Conservation (phyloP, 306 rosid genomes). For the Lagenaria siceraria region DNA sequence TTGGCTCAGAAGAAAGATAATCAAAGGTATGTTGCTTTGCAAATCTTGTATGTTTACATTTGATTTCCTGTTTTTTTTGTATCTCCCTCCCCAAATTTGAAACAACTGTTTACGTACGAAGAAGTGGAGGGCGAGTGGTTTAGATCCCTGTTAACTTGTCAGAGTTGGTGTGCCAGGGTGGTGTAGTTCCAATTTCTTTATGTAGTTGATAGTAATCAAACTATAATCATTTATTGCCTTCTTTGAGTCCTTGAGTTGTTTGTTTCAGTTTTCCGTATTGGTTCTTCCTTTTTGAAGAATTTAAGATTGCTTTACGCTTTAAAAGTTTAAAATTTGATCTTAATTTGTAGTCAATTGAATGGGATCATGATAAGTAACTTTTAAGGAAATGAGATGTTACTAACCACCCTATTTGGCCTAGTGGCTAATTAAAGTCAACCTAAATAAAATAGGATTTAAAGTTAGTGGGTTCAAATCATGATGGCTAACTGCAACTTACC, state of each 20-base stretch:
- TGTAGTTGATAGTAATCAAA: background rate
- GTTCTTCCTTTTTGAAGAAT: background rate
- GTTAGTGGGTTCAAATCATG: background rate
- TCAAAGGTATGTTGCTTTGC: constrained; percentile 40
- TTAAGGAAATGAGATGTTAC: background rate
- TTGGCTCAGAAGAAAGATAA: constrained; percentile 89
- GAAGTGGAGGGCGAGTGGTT: background rate
- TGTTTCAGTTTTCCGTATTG: background rate
- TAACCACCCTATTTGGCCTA: background rate
- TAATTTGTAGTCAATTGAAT: background rate
- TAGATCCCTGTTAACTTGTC: background rate
- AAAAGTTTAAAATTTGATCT: background rate
- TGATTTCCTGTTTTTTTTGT: background rate
- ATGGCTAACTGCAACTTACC: background rate
- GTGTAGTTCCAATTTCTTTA: background rate
- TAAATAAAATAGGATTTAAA: background rate
- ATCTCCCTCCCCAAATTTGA: background rate
- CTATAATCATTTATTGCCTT: background rate
- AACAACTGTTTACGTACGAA: background rate
- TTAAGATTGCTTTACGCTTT: background rate
- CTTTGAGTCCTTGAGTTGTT: background rate
- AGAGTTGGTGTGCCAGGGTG: background rate
- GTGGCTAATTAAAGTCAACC: background rate
- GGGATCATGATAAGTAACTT: background rate
- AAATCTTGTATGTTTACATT: background rate